A percentile compares a stretch with the other conserved stretches of the same genome.
Evolutionary conservation across 2,329 filamentous ascomycete species (phyloP).

Genomic region (Parasarocladium wereldwijsianum): DNA sequence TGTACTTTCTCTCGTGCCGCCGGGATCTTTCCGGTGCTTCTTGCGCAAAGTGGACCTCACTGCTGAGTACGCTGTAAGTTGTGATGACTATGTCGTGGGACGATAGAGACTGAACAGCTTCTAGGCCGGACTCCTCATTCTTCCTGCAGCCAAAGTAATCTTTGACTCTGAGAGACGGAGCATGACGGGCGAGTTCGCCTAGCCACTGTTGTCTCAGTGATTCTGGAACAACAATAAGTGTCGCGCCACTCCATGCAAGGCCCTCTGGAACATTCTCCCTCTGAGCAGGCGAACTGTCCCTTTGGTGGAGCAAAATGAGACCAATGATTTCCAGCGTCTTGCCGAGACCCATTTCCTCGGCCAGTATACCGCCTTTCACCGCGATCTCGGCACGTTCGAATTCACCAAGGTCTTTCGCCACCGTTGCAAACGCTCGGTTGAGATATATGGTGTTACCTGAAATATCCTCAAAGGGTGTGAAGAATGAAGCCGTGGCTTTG

Average conservation of each 20-base stretch:
- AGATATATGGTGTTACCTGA: no score
- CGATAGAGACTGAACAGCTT: slow-evolving; percentile 27
- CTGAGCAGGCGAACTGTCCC: not conserved
- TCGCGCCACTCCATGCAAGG: slow-evolving; percentile 36
- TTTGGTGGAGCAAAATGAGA: slow-evolving; percentile 47
- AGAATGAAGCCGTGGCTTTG: no score
- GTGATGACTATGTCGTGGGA: slow-evolving; percentile 46
- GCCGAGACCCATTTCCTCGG: slow-evolving; percentile 73
- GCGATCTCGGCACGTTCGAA: slow-evolving; percentile 27
- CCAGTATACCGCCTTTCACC: slow-evolving; percentile 49
- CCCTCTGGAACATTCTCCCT: slow-evolving; percentile 11
- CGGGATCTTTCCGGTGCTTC: slow-evolving; percentile 54
- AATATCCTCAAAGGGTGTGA: no score
- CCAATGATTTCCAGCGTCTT: slow-evolving; percentile 67
- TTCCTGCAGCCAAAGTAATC: slow-evolving; percentile 38
- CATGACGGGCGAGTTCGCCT: slow-evolving; percentile 42
- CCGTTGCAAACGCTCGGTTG: no score
- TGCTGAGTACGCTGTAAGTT: slow-evolving; percentile 56
- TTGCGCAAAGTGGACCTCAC: slow-evolving; percentile 65
- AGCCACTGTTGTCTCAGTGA: slow-evolving; percentile 47
- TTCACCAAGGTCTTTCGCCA: slow-evolving; percentile 28
- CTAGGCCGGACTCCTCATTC: slow-evolving; percentile 20
- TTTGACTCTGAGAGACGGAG: slow-evolving; percentile 39
- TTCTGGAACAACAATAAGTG: slow-evolving; percentile 45
- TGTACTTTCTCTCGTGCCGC: slow-evolving; percentile 51